Evolutionary conservation across 257 asterid genomes (phyloP).

Genomic region (Galeopsis tetrahit): DNA sequence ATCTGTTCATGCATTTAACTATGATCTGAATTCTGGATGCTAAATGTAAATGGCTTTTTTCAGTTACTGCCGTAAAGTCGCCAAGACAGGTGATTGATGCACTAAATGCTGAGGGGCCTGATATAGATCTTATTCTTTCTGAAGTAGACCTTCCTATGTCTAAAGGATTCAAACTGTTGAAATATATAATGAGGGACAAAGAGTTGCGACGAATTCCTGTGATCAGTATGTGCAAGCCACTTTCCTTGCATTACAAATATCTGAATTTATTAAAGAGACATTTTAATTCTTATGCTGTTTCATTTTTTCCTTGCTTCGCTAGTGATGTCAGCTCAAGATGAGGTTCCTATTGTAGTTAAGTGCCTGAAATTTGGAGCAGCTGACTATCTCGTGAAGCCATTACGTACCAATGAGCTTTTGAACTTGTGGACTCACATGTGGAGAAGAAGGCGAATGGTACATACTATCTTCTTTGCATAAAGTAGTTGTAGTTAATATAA

Average conservation of each 20-base stretch:
- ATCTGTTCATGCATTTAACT: slow-evolving; percentile 1
- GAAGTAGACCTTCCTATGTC: slow-evolving; percentile 95
- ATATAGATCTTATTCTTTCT: slow-evolving; percentile 85
- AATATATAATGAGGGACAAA: slow-evolving; percentile 71
- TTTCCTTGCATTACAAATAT: background rate
- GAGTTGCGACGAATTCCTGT: slow-evolving; percentile 85
- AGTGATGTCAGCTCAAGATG: slow-evolving; percentile 88
- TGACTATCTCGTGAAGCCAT: slow-evolving; percentile 97
- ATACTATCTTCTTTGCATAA: slow-evolving; percentile 27
- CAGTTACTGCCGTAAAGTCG: slow-evolving; percentile 85
- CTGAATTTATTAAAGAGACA: background rate
- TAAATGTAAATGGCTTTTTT: slow-evolving; percentile 34
- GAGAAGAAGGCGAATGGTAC: slow-evolving; percentile 92
- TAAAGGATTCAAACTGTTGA: slow-evolving; percentile 56
- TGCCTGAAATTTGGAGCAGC: slow-evolving; percentile 96
- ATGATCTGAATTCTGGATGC: slow-evolving; percentile 26
- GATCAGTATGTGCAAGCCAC: slow-evolving; percentile 62
- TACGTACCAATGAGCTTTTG: slow-evolving; percentile 91
- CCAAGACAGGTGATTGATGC: slow-evolving; percentile 97
- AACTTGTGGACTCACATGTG: slow-evolving; percentile 99
- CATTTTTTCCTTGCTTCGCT: slow-evolving; percentile 32
- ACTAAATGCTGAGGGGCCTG: slow-evolving; percentile 86
- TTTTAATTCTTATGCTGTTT: slow-evolving; percentile 14
- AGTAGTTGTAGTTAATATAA: slow-evolving; percentile 14
- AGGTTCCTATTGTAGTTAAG: slow-evolving; percentile 68